These are phyloP conservation scores for Aspergillus coremiiformis DNA, from an alignment of 495 filamentous ascomycete species.

Conservation along the genomic window DNA sequence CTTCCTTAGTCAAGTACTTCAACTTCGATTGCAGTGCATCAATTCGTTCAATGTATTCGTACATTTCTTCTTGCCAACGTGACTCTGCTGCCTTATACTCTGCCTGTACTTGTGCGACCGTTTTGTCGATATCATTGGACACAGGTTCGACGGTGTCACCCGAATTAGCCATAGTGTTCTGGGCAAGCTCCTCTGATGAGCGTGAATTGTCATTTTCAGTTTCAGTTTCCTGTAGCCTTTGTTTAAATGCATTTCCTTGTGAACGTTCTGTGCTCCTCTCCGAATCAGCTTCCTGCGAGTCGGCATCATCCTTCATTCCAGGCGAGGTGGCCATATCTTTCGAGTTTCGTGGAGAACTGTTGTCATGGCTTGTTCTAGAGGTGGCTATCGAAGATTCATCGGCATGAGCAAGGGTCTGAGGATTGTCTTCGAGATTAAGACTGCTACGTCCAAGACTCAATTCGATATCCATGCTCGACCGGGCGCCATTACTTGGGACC, in stretches of 20 bases:
- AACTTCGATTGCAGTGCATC: conserved; percentile 89
- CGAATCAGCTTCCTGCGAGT: conserved; percentile 4
- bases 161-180: conserved; percentile 10
- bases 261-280: conserved; percentile 17
- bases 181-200: conserved; percentile 12
- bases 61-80: conserved; percentile 70
- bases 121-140: conserved; percentile 23
- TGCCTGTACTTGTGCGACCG: conserved; percentile 43
- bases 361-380: conserved; percentile 27
- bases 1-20: conserved; percentile 73
- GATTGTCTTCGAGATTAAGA: conserved; percentile 12
- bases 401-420: conserved; percentile 6
- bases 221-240: conserved; percentile 4
- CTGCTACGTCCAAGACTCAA: conserved; percentile 17
- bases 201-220: conserved; percentile 6
- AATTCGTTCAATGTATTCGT: conserved; percentile 79
- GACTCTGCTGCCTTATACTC: conserved; percentile 54
- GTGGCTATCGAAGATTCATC: conserved; percentile 8
- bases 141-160: conserved; percentile 8
- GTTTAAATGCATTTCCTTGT: no score
- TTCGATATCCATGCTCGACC: conserved; percentile 36
- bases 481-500: conserved; percentile 26
- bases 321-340: conserved; percentile 17
- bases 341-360: conserved; percentile 24
- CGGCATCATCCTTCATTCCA: neutral